Conservation (phyloP, 108 stramenopile species). For the Asterionellopsis glacialis region DNA sequence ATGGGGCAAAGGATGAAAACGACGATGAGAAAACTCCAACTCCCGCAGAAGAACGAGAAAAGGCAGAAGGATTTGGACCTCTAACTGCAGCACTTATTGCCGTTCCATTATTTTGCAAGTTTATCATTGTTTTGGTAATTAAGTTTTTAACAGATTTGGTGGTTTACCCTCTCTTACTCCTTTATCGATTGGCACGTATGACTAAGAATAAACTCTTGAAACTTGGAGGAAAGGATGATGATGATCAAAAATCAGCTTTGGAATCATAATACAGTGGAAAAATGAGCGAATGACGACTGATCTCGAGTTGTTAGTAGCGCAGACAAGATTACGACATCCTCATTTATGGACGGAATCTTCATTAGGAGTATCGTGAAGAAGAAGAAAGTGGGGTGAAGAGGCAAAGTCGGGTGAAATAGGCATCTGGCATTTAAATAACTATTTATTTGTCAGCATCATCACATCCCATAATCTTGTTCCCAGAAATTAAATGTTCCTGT, state of each 20-base stretch:
- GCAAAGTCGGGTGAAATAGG: too few species aligned
- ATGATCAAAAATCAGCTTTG: not conserved
- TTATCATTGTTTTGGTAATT: slow-evolving; percentile 52
- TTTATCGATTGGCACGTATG: slow-evolving; percentile 40
- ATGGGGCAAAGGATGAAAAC: slow-evolving; percentile 3
- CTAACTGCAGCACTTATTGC: slow-evolving; percentile 9
- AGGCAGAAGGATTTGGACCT: too few species aligned
- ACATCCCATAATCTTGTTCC: too few species aligned
- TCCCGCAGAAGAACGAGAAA: too few species aligned
- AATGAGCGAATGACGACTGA: not conserved
- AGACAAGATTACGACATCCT: too few species aligned
- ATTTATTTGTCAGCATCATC: too few species aligned
- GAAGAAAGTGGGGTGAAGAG: too few species aligned
- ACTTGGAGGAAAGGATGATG: slow-evolving; percentile 15
- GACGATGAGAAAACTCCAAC: slow-evolving; percentile 5
- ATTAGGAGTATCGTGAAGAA: too few species aligned
- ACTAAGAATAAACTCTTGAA: slow-evolving; percentile 37
- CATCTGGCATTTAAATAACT: too few species aligned
- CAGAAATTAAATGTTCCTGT: too few species aligned
- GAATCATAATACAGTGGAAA: too few species aligned
- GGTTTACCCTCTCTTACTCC: slow-evolving; percentile 50
- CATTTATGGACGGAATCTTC: too few species aligned
- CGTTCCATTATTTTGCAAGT: slow-evolving; percentile 49
- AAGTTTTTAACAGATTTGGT: slow-evolving; percentile 69
- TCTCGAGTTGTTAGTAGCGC: not conserved